Evolutionary conservation across 345 rosid species (phyloP).

Genomic region (Lepidium africanum): DNA sequence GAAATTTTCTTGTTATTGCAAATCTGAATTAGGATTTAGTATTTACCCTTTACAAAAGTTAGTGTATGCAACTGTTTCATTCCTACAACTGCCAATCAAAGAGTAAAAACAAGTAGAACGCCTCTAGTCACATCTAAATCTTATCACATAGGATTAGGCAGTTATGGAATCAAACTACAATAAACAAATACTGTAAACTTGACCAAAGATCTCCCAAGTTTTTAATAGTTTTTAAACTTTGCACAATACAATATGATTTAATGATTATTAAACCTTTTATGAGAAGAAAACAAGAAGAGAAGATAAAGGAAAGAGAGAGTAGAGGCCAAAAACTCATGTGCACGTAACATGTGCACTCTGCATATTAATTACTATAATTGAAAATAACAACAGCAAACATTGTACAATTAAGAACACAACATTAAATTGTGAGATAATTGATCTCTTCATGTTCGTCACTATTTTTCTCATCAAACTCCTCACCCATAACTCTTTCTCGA

Average conservation of each 20-base stretch:
- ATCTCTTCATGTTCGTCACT: slow-evolving; percentile 11
- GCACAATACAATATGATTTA: background rate
- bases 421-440: slow-evolving; percentile 3
- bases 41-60: background rate
- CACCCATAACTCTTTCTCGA: slow-evolving; percentile 23
- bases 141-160: no score
- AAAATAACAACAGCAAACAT: background rate
- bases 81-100: background rate
- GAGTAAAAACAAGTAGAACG: background rate
- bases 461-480: slow-evolving; percentile 12
- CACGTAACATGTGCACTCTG: background rate
- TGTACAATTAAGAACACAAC: background rate
- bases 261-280: background rate
- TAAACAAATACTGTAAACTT: no score
- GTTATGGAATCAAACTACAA: no score
- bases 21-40: slow-evolving; percentile 10
- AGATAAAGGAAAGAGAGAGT: background rate
- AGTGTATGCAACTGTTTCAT: background rate
- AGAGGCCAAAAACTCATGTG: slow-evolving; percentile 9
- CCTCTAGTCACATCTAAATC: no score
- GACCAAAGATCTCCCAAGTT: no score
- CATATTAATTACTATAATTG: background rate
- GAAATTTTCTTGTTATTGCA: background rate
- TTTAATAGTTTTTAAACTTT: background rate
- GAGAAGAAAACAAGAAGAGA: background rate